A percentile compares a stretch with the other conserved stretches of the same genome.
These are phyloP conservation scores for Penicillium dipodomyicola DNA, from an alignment of 495 filamentous ascomycete genomes.

Conservation along the genomic window DNA sequence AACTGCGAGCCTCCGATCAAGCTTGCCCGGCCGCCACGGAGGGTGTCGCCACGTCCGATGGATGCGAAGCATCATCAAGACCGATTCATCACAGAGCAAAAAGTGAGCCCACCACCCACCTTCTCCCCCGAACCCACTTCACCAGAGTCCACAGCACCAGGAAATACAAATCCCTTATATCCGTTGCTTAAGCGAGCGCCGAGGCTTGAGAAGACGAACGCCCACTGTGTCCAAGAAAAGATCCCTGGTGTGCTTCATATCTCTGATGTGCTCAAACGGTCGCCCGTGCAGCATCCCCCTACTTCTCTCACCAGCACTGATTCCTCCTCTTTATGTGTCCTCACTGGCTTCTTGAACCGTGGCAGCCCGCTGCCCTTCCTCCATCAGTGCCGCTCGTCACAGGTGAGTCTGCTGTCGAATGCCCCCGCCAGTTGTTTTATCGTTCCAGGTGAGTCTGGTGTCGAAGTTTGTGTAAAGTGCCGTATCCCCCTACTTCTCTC, in stretches of 20 bases:
- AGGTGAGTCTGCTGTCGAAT: neutral
- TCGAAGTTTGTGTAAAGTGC: too few species aligned
- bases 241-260: neutral
- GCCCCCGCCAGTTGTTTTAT: neutral
- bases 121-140: slow-evolving; percentile 6
- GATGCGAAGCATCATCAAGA: slow-evolving; percentile 10
- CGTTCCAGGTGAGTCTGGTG: slow-evolving; percentile 8
- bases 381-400: neutral
- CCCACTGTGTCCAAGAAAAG: slow-evolving; percentile 9
- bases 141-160: slow-evolving; percentile 6
- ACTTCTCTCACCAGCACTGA: neutral
- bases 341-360: neutral
- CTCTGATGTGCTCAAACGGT: slow-evolving; percentile 7
- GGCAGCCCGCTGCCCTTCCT: neutral
- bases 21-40: slow-evolving; percentile 5
- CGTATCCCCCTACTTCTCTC: too few species aligned
- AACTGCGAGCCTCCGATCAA: slow-evolving; percentile 8
- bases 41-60: slow-evolving; percentile 10
- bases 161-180: neutral
- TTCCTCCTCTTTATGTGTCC: neutral
- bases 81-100: slow-evolving; percentile 9
- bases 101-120: neutral
- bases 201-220: slow-evolving; percentile 4
- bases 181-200: slow-evolving; percentile 6
- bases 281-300: slow-evolving; percentile 7